These are phyloP conservation scores for Pythium dissotocum DNA, from an alignment of 352 stramenopile genomes.

Conservation along the genomic window DNA sequence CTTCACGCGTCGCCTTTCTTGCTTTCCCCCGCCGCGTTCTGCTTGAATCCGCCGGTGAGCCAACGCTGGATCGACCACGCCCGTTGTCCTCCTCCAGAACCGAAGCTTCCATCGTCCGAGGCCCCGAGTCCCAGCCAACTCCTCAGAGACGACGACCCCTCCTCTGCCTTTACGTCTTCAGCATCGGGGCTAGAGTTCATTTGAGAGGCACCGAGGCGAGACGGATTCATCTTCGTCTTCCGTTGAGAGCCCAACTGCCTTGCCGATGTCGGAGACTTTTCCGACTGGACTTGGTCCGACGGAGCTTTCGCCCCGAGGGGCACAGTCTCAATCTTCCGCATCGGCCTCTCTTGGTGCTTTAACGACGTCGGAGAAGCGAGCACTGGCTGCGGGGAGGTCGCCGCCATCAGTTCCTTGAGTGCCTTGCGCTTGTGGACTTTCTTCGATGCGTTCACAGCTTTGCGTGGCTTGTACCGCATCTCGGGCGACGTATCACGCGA, in stretches of 20 bases:
- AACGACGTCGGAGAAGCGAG: neutral
- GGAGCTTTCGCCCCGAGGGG: neutral
- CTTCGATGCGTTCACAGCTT: neutral
- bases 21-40: neutral
- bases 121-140: slow-evolving; percentile 28
- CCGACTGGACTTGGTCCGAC: neutral
- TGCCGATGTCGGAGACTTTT: neutral
- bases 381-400: slow-evolving; percentile 9
- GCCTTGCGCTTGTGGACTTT: slow-evolving; percentile 19
- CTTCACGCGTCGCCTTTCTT: neutral
- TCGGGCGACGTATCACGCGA: slow-evolving; percentile 13
- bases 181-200: too few relatives aligned
- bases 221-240: neutral
- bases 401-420: slow-evolving; percentile 17
- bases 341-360: neutral
- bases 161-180: neutral
- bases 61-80: slow-evolving; percentile 28
- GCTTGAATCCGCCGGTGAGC: slow-evolving; percentile 28
- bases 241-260: neutral
- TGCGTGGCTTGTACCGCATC: slow-evolving; percentile 1
- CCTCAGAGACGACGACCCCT: neutral
- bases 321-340: neutral
- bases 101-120: slow-evolving; percentile 12
- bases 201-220: too few relatives aligned
- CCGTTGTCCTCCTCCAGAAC: neutral